These are phyloP conservation scores for Botrytis elliptica DNA, from an alignment of 2,329 filamentous ascomycete genomes.

Conservation along the genomic window DNA sequence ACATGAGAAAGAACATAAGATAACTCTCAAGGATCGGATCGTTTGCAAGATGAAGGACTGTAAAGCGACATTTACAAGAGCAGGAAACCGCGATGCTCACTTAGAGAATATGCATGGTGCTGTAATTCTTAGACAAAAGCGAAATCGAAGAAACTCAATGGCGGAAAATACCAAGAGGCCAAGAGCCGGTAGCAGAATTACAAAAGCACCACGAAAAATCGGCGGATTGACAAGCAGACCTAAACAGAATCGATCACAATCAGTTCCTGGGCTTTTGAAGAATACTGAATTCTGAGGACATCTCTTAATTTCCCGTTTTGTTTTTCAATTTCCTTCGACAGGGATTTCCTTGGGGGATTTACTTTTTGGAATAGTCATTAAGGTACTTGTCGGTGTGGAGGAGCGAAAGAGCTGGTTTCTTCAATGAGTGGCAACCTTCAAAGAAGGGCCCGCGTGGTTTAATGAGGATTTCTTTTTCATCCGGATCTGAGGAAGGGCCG, in stretches of 20 bases:
- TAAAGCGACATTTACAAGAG: slow-evolving; percentile 30
- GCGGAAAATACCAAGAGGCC: neutral
- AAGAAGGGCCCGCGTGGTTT: neutral
- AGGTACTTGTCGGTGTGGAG: neutral
- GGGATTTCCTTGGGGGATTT: neutral
- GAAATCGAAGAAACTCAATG: neutral
- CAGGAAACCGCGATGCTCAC: slow-evolving; percentile 34
- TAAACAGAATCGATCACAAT: neutral
- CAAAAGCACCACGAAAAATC: neutral
- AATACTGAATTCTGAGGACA: neutral
- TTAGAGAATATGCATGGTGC: neutral
- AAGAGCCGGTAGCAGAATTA: neutral
- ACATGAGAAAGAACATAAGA: slow-evolving; percentile 31
- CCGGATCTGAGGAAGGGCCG: neutral
- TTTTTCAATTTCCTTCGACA: neutral
- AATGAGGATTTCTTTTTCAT: neutral
- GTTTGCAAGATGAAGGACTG: slow-evolving; percentile 29
- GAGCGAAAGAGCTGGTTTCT: neutral
- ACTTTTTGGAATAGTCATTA: no score
- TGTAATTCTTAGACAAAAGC: neutral
- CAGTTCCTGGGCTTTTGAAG: neutral
- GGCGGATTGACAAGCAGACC: neutral
- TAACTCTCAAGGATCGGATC: slow-evolving; percentile 21
- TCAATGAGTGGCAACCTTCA: no score
- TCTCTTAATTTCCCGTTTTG: neutral